These are phyloP conservation scores for Phytophthora ramorum DNA, from an alignment of 352 stramenopile genomes.

Conservation along the genomic window DNA sequence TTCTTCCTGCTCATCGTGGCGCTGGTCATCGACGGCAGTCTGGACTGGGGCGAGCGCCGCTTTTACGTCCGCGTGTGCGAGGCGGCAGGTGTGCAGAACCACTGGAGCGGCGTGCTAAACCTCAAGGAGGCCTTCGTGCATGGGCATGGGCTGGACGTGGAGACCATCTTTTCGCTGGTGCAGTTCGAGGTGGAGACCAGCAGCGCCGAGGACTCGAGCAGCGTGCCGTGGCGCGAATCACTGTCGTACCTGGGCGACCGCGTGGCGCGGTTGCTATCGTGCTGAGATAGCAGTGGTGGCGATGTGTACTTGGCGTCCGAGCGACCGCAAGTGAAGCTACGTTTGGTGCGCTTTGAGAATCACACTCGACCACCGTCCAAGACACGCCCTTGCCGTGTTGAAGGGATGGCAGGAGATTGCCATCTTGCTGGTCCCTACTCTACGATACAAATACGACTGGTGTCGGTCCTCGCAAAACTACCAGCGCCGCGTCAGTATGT, in stretches of 20 bases:
- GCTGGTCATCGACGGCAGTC: constrained; percentile 51
- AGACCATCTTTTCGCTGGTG: constrained; percentile 47
- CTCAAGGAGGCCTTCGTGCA: constrained; percentile 51
- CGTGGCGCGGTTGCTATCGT: constrained; percentile 37
- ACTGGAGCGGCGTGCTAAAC: constrained; percentile 44
- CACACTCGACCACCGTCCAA: too few relatives aligned
- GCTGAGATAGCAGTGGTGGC: constrained; percentile 45
- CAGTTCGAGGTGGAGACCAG: constrained; percentile 12
- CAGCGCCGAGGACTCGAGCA: constrained; percentile 24
- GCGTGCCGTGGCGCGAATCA: constrained; percentile 35
- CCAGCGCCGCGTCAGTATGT: too few relatives aligned
- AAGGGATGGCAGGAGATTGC: too few relatives aligned
- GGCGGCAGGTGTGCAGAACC: constrained; percentile 42
- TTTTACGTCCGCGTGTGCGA: constrained; percentile 55
- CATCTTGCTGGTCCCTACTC: too few relatives aligned
- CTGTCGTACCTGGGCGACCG: constrained; percentile 35
- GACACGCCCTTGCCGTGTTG: too few relatives aligned
- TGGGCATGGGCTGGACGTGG: constrained; percentile 44
- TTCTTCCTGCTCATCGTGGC: constrained; percentile 52
- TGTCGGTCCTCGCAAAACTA: too few relatives aligned
- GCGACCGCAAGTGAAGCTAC: too few relatives aligned
- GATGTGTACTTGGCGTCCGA: too few relatives aligned
- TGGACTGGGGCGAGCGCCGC: constrained; percentile 52
- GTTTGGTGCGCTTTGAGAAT: too few relatives aligned
- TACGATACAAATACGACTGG: too few relatives aligned